Percentiles rank a stretch among this genome's conserved stretches.
Conservation (phyloP, 2,329 filamentous ascomycete genomes). For the Aspergillus sergii region DNA sequence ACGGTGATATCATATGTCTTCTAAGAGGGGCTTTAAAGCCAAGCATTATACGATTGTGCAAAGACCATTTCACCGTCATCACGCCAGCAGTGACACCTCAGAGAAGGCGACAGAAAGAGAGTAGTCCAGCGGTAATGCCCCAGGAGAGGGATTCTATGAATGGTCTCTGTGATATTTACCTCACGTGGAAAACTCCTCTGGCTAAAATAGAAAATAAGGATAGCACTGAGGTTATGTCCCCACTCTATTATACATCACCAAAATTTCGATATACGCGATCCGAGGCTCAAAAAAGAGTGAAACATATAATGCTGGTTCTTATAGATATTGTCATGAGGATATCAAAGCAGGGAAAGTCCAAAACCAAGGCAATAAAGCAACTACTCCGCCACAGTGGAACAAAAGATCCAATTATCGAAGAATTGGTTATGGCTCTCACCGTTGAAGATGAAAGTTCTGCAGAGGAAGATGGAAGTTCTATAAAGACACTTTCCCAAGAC, state of each 20-base stretch:
- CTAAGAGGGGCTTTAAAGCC: neutral
- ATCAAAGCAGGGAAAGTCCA: rapidly evolving
- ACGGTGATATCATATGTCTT: neutral
- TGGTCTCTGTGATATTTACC: neutral
- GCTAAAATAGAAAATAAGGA: neutral
- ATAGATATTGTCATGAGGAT: neutral
- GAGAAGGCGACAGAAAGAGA: neutral
- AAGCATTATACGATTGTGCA: neutral
- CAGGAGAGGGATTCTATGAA: neutral
- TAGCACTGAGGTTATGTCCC: neutral
- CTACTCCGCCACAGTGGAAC: neutral
- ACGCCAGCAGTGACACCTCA: neutral
- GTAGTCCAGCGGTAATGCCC: no score
- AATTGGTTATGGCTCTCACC: neutral
- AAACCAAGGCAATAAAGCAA: neutral
- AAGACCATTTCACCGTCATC: neutral
- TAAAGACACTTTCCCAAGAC: neutral
- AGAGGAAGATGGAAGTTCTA: no score
- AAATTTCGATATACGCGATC: neutral
- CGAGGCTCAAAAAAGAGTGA: neutral
- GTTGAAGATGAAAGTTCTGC: no score
- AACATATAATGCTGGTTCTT: neutral
- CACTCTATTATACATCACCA: no score
- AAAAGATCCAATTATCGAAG: neutral
- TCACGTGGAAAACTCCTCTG: neutral